A percentile compares a stretch with the other conserved stretches of the same genome.
These are phyloP conservation scores for Botrytis deweyae DNA, from an alignment of 2,329 filamentous ascomycete genomes.

Conservation along the genomic window DNA sequence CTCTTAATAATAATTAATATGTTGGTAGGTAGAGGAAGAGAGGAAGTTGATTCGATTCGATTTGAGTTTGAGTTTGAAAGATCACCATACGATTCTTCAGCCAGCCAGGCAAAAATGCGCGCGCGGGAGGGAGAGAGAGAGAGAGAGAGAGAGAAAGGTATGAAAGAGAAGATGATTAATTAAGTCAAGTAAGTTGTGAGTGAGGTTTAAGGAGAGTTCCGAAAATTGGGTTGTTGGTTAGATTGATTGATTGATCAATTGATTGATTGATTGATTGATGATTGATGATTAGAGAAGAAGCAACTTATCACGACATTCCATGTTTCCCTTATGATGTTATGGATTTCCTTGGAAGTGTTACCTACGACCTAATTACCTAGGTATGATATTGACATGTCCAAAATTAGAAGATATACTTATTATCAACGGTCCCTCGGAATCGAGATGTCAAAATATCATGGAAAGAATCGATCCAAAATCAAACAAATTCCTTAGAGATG, in stretches of 20 bases:
- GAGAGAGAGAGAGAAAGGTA: neutral
- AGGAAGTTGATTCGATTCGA: neutral
- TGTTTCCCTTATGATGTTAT: neutral
- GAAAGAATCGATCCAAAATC: neutral
- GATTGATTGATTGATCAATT: neutral
- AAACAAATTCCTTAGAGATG: too few species aligned
- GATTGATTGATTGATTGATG: neutral
- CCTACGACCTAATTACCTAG: neutral
- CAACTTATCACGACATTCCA: neutral
- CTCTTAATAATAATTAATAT: neutral
- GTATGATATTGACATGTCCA: neutral
- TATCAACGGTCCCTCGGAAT: neutral
- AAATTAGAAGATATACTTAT: slow-evolving; percentile 8
- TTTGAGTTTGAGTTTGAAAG: neutral
- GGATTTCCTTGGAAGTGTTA: neutral
- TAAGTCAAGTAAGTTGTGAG: neutral
- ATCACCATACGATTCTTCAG: neutral
- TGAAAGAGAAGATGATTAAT: neutral
- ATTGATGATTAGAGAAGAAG: neutral
- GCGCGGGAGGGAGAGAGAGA: neutral
- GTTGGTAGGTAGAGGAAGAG: neutral
- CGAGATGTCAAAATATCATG: neutral
- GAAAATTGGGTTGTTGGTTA: slow-evolving; percentile 1
- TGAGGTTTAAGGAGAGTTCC: neutral
- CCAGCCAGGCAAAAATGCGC: neutral